A percentile compares a stretch with the other conserved stretches of the same genome.
Conservation (phyloP, 2,329 filamentous ascomycete genomes). For the Fusarium sp. region DNA sequence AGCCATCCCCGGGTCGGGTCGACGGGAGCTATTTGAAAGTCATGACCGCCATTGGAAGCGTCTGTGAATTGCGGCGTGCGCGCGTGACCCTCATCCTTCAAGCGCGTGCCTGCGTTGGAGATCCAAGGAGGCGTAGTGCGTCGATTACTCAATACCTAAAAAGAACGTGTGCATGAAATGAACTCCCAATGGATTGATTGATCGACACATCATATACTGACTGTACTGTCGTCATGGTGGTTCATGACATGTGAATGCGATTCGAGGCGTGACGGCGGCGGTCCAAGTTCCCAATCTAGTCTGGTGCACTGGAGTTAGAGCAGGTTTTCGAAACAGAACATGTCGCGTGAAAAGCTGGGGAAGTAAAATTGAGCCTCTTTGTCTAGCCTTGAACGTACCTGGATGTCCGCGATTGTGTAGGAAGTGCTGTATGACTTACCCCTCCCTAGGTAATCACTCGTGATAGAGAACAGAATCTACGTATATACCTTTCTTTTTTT, state of each 20-base stretch:
- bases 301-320: slow-evolving; percentile 25
- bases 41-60: background rate
- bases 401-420: background rate
- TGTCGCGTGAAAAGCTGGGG: slow-evolving; percentile 40
- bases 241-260: slow-evolving; percentile 43
- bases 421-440: background rate
- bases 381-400: background rate
- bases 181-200: slow-evolving; percentile 24
- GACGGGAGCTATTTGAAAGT: slow-evolving; percentile 12
- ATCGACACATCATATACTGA: slow-evolving; percentile 23
- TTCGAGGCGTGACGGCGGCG: slow-evolving; percentile 28
- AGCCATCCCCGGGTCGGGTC: slow-evolving; percentile 16
- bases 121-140: slow-evolving; percentile 6
- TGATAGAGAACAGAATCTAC: too few relatives aligned
- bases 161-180: slow-evolving; percentile 28
- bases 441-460: too few relatives aligned
- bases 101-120: slow-evolving; percentile 33
- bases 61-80: slow-evolving; percentile 24
- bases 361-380: slow-evolving; percentile 26
- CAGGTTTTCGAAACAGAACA: slow-evolving; percentile 20
- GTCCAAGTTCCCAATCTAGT: slow-evolving; percentile 42
- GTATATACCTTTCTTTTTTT: too few relatives aligned
- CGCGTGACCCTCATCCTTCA: slow-evolving; percentile 27
- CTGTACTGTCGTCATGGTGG: slow-evolving; percentile 10
- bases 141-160: slow-evolving; percentile 9